These are phyloP conservation scores for Arthroderma sp. DNA, from an alignment of 2,329 filamentous ascomycete species.

Conservation along the genomic window DNA sequence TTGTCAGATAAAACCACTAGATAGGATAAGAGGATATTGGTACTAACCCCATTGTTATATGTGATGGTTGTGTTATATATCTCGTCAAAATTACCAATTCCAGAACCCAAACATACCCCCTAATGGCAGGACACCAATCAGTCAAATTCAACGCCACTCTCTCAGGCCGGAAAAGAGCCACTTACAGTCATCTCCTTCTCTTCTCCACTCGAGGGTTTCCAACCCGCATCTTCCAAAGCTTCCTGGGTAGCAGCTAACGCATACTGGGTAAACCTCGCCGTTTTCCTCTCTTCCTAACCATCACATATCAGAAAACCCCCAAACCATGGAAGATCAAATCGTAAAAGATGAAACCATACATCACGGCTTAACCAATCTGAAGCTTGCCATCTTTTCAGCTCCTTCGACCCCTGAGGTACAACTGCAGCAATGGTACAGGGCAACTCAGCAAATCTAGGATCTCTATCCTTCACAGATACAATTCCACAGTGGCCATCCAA, in stretches of 20 bases:
- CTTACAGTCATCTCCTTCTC: constrained; percentile 58
- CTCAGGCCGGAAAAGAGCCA: neutral
- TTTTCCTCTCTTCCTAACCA: constrained; percentile 53
- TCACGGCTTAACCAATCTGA: constrained; percentile 33
- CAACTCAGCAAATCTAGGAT: constrained; percentile 53
- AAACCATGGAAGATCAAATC: neutral
- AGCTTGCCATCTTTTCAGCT: constrained; percentile 31
- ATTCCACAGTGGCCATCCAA: constrained; percentile 71
- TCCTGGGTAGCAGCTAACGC: constrained; percentile 76
- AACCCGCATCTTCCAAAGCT: constrained; percentile 70
- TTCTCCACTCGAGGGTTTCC: constrained; percentile 48
- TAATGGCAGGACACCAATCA: constrained; percentile 15
- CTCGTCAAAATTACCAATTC: constrained; percentile 87
- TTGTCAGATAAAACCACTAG: too few relatives aligned
- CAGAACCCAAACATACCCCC: constrained; percentile 87
- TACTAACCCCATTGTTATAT: constrained; percentile 57
- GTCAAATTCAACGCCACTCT: neutral
- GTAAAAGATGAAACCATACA: constrained; percentile 17
- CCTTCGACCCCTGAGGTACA: constrained; percentile 49
- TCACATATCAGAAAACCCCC: neutral
- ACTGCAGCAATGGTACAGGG: constrained; percentile 77
- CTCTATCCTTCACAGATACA: constrained; percentile 53
- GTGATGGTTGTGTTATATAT: constrained; percentile 71
- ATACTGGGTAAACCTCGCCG: constrained; percentile 87
- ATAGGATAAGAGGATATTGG: neutral